Evolutionary conservation across 1,284 basidiomycete genomes (phyloP).

Genomic region (Trichosporon asahii): DNA sequence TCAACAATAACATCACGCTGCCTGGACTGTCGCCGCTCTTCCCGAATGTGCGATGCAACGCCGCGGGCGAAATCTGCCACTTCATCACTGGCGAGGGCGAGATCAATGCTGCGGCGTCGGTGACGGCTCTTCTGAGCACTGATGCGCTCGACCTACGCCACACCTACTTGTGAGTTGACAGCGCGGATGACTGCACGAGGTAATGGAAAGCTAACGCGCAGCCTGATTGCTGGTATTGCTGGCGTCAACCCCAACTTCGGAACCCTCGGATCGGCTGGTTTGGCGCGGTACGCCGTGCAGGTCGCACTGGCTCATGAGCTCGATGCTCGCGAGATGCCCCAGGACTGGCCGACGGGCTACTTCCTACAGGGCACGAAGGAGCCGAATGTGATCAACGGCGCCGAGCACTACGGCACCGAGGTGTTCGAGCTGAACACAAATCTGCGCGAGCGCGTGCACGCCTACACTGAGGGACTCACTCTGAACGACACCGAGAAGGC

Average conservation of each 20-base stretch:
- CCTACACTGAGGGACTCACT: constrained; percentile 42
- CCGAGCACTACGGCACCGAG: constrained; percentile 56
- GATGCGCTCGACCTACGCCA: constrained; percentile 53
- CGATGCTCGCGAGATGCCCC: constrained; percentile 55
- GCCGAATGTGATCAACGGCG: constrained; percentile 41
- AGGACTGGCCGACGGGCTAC: constrained; percentile 55
- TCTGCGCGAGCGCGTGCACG: constrained; percentile 51
- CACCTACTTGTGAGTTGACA: constrained; percentile 48
- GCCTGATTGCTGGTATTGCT: constrained; percentile 54
- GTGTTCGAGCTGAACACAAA: constrained; percentile 57
- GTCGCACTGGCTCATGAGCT: constrained; percentile 56
- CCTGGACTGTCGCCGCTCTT: constrained; percentile 55
- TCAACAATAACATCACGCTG: constrained; percentile 52
- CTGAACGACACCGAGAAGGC: constrained; percentile 50
- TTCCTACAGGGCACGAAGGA: constrained; percentile 42
- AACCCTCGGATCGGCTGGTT: constrained; percentile 54
- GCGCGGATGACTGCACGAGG: too few species aligned
- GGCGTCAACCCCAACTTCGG: constrained; percentile 54
- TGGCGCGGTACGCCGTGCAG: constrained; percentile 56
- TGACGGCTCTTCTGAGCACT: constrained; percentile 40
- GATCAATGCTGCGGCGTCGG: constrained; percentile 56
- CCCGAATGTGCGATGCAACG: constrained; percentile 54
- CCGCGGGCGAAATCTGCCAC: constrained; percentile 52
- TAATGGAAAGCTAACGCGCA: constrained; percentile 17
- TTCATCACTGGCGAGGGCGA: constrained; percentile 51